Evolutionary conservation across 306 rosid species (phyloP), one percentile per base, ranked within the genome.

Genomic region (Citrullus mucosospermus): DNA sequence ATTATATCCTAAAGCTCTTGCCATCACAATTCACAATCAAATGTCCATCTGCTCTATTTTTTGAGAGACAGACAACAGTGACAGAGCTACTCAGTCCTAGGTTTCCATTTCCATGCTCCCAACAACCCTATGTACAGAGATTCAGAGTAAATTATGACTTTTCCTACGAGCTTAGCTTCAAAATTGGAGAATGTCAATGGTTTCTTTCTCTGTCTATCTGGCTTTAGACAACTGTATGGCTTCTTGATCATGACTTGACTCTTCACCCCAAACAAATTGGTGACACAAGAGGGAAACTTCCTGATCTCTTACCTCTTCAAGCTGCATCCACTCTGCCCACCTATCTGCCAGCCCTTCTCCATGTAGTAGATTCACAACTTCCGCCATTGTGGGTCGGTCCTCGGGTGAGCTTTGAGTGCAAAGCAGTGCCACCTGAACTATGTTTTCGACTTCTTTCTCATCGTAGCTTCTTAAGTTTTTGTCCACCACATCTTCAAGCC

Each of bases 241-340:
- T 84, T 89, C 95, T 83, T 86, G 98, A 82, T 91, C 96, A 48
- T 86, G 88, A 20, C 69, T 78, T n/a, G 91, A 80, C 70, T 95
- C 98, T 22, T 85, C 96, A 75, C 81, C 87, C 98, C 97, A 95
- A 76, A 81, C 79, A 85, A 94, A 92, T 25, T 79, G 84, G 81
- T 91, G 96, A 76, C 91, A 85, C 83, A 69, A 77, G 43, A 67
- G 86, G 30, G 89, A 78, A 43, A 84, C 77, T 57, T 91, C 91
- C 80, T 72, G 83, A 82, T 71, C 88, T 85, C 91, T 88, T 9
- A 58, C 83, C 74, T 86, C 89, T 80, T 89, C 96, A 54, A 86
- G 90, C 72, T 88, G 90, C 79, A 88, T 84, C 98, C 98, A 93
- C 34, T 88, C 86, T 3, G 88, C 95, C 98, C 98, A 93, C 85